phyloP scores from a whole-genome alignment of 1,139 yeast species.

The Pichia sp. region DNA sequence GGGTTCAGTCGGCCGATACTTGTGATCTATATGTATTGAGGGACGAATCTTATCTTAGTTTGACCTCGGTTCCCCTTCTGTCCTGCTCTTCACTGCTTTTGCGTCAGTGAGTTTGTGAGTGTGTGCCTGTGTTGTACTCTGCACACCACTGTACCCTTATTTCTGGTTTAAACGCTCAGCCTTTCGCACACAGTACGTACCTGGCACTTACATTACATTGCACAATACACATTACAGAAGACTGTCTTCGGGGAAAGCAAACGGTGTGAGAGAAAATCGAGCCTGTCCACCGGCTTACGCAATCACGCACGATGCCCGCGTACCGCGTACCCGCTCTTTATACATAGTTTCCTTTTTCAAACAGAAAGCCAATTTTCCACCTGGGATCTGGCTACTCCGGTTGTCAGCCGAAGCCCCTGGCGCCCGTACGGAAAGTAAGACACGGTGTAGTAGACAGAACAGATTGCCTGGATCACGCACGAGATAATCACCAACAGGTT shows the following conservation, averaged over 20 bases:
- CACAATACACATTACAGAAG: background rate
- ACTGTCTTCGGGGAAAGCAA: background rate
- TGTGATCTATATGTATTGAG: background rate
- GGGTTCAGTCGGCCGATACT: background rate
- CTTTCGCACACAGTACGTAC: background rate
- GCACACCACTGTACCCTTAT: background rate
- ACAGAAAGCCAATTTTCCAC: constrained; percentile 48
- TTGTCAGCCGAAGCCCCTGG: constrained; percentile 50
- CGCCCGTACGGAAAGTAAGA: constrained; percentile 63
- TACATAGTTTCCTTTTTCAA: background rate
- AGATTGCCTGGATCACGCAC: constrained; percentile 47
- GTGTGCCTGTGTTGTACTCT: background rate
- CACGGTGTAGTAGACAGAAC: constrained; percentile 54
- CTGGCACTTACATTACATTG: background rate
- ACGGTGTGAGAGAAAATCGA: background rate
- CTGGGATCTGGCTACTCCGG: constrained; percentile 52
- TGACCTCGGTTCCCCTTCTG: too few relatives aligned
- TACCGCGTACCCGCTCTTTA: background rate
- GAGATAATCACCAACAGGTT: constrained; percentile 48
- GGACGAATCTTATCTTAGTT: background rate
- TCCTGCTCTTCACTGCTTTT: too few relatives aligned
- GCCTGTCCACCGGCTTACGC: background rate
- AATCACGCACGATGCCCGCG: background rate
- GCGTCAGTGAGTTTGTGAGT: too few relatives aligned
- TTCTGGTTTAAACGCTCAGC: background rate